Evolutionary conservation across 257 asterid genomes (phyloP).

Genomic region (Penstemon eatonii): DNA sequence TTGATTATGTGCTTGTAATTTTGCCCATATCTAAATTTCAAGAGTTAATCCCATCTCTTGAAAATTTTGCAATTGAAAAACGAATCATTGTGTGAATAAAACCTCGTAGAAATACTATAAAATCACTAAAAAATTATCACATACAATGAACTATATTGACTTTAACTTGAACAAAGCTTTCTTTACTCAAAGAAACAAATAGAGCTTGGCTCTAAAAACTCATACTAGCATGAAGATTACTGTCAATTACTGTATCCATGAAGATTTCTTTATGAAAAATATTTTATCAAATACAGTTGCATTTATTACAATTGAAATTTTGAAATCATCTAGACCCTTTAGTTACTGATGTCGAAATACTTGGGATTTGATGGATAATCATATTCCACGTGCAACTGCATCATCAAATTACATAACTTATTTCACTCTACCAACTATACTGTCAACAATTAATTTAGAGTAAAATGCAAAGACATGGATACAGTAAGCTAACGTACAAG

Average conservation of each 20-base stretch:
- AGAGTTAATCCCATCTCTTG: too few relatives aligned
- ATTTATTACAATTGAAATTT: slow-evolving; percentile 35
- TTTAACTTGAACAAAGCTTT: slow-evolving; percentile 34
- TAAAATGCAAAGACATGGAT: too few relatives aligned
- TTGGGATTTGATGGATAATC: slow-evolving; percentile 82
- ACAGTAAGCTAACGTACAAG: too few relatives aligned
- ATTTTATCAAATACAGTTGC: slow-evolving; percentile 28
- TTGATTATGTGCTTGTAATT: too few relatives aligned
- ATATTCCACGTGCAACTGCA: slow-evolving; percentile 86
- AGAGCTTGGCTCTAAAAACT: neutral
- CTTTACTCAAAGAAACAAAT: slow-evolving; percentile 33
- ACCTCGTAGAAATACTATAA: slow-evolving; percentile 11
- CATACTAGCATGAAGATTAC: neutral
- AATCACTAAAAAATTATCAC: neutral
- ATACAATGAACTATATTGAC: slow-evolving; percentile 30
- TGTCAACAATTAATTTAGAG: too few relatives aligned
- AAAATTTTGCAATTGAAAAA: too few relatives aligned
- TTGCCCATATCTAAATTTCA: too few relatives aligned
- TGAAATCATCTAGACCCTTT: slow-evolving; percentile 30
- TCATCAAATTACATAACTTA: slow-evolving; percentile 28
- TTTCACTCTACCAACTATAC: neutral
- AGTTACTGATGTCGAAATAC: slow-evolving; percentile 65
- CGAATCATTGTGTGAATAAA: neutral
- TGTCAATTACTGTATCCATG: neutral
- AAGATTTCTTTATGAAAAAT: too few relatives aligned